A percentile compares a stretch with the other conserved stretches of the same genome.
These are phyloP conservation scores for Suhomyces bribrorum DNA, from an alignment of 1,139 yeast species.

Conservation along the genomic window DNA sequence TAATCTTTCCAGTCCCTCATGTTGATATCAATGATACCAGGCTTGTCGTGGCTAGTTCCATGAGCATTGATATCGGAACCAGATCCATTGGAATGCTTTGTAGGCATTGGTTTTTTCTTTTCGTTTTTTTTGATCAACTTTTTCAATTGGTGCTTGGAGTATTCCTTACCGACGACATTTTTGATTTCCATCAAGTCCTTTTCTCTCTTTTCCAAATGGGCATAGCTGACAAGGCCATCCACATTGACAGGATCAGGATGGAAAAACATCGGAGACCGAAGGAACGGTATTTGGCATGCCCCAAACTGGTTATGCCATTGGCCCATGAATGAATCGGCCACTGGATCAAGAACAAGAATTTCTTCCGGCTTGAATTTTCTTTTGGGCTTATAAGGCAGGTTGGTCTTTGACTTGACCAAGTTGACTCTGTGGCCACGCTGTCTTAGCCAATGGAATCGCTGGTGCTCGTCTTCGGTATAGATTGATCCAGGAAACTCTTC, in stretches of 20 bases:
- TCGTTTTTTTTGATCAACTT: constrained; percentile 25
- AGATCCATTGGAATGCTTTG: constrained; percentile 4
- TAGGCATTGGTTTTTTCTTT: constrained; percentile 19
- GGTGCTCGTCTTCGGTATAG: constrained; percentile 46
- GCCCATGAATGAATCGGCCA: constrained; percentile 33
- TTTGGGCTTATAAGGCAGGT: constrained; percentile 18
- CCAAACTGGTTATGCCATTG: constrained; percentile 50
- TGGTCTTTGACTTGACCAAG: constrained; percentile 20
- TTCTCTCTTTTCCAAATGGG: constrained; percentile 30
- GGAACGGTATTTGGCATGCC: constrained; percentile 43
- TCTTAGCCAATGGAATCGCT: constrained; percentile 42
- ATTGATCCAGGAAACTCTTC: constrained; percentile 41
- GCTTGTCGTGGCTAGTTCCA: constrained; percentile 26
- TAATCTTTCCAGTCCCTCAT: constrained; percentile 51
- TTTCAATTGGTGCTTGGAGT: constrained; percentile 46
- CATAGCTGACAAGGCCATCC: constrained; percentile 47
- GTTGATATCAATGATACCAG: constrained; percentile 42
- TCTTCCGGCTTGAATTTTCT: constrained; percentile 25
- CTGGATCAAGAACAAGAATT: constrained; percentile 36
- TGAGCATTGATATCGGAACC: not conserved
- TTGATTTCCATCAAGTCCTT: constrained; percentile 43
- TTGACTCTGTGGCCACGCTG: constrained; percentile 33
- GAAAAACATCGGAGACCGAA: constrained; percentile 54
- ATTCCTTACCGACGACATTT: constrained; percentile 50
- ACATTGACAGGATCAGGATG: constrained; percentile 50